Percentiles rank a stretch among this genome's conserved stretches.
These are phyloP conservation scores for Paxillus rubicundulus DNA, from an alignment of 768 basidiomycete genomes.

Conservation along the genomic window DNA sequence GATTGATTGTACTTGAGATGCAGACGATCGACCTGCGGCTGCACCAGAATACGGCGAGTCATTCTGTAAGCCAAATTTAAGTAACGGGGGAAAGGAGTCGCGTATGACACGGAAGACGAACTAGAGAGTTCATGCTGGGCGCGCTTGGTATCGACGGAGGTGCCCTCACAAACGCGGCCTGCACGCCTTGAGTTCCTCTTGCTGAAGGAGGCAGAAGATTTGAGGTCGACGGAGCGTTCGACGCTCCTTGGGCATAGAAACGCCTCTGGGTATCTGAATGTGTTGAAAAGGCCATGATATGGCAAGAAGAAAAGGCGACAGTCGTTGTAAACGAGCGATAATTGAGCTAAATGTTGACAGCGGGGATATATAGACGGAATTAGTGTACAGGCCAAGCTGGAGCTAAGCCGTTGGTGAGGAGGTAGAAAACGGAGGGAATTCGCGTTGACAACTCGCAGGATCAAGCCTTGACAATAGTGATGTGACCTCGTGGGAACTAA, in stretches of 20 bases:
- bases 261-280: conserved; percentile 41
- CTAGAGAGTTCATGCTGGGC: conserved; percentile 42
- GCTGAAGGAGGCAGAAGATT: conserved; percentile 46
- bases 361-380: not conserved
- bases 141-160: conserved; percentile 37
- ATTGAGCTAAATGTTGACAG: not conserved
- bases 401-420: not conserved
- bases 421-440: not conserved
- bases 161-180: conserved; percentile 43
- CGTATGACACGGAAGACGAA: conserved; percentile 24
- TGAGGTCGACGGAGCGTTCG: conserved; percentile 48
- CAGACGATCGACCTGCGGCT: conserved; percentile 29
- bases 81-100: not conserved
- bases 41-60: conserved; percentile 41
- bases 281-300: conserved; percentile 22
- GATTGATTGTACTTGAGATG: conserved; percentile 40
- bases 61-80: conserved; percentile 24
- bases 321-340: conserved; percentile 20
- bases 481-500: not conserved
- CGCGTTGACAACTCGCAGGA: not conserved
- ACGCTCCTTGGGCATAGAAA: conserved; percentile 39
- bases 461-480: conserved; percentile 2
- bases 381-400: conserved; percentile 6
- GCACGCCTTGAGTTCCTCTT: conserved; percentile 32
- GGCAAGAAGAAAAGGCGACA: conserved; percentile 9